Conservation (phyloP, 2,329 filamentous ascomycete genomes). For the Cercospora brassicicola region DNA sequence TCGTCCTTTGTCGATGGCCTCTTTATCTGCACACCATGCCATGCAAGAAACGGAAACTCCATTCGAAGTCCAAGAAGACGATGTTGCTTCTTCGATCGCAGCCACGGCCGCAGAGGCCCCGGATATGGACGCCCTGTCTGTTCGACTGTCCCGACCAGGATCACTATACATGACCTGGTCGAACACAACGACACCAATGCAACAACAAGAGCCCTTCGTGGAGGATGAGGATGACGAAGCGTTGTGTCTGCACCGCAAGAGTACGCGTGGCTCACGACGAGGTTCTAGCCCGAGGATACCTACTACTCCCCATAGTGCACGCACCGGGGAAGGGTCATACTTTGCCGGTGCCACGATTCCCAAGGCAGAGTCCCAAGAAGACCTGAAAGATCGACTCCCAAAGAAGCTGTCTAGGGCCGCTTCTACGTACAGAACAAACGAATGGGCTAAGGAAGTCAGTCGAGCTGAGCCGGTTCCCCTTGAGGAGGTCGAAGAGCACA, state of each 20-base stretch:
- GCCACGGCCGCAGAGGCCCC: constrained; percentile 27
- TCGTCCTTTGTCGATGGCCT: constrained; percentile 20
- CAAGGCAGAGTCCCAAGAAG: constrained; percentile 4
- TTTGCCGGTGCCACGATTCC: neutral
- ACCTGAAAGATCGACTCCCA: constrained; percentile 64
- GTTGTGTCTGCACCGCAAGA: constrained; percentile 18
- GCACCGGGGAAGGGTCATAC: constrained; percentile 11
- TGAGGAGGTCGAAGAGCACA: constrained; percentile 37
- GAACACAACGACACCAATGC: neutral
- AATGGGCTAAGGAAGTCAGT: constrained; percentile 90
- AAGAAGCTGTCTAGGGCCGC: constrained; percentile 73
- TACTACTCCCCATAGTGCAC: constrained; percentile 7
- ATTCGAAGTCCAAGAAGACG: constrained; percentile 43
- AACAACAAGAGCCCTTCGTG: constrained; percentile 15
- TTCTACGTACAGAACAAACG: constrained; percentile 83
- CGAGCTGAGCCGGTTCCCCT: constrained; percentile 65
- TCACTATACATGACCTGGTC: constrained; percentile 19
- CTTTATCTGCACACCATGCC: constrained; percentile 18
- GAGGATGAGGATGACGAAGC: constrained; percentile 27
- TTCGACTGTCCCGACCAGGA: constrained; percentile 19
- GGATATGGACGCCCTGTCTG: constrained; percentile 26
- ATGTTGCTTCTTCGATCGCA: constrained; percentile 27
- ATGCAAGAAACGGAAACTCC: constrained; percentile 21
- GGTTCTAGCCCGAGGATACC: constrained; percentile 7
- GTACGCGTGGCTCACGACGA: constrained; percentile 3